phyloP scores from a whole-genome alignment of 2,329 filamentous ascomycete genomes.

The Talaromyces islandicus region DNA sequence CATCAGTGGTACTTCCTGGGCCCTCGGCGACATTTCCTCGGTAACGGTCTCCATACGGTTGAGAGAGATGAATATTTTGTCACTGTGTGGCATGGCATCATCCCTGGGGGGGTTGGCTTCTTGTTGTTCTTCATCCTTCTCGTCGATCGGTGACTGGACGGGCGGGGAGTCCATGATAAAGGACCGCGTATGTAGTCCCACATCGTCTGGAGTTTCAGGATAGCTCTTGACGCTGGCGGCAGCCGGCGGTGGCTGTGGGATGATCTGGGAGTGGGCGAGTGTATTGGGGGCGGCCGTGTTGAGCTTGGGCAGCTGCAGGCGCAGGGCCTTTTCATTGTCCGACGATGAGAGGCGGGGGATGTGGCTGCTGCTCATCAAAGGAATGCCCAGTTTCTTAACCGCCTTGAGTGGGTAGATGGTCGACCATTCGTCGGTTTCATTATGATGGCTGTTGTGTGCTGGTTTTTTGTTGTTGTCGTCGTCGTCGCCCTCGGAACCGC shows the following conservation, averaged over 20 bases:
- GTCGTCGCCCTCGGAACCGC: background rate
- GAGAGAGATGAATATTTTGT: constrained; percentile 7
- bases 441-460: background rate
- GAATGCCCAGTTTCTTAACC: constrained; percentile 12
- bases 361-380: constrained; percentile 10
- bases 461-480: background rate
- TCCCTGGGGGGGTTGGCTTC: background rate
- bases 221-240: constrained; percentile 1
- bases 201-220: constrained; percentile 9
- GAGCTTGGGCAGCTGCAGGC: constrained; percentile 20
- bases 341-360: constrained; percentile 15
- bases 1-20: constrained; percentile 8
- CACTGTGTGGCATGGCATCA: background rate
- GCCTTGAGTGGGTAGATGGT: constrained; percentile 6
- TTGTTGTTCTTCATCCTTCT: background rate
- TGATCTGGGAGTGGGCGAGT: background rate
- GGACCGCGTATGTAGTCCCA: constrained; percentile 1
- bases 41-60: background rate
- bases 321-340: constrained; percentile 18
- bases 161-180: constrained; percentile 5
- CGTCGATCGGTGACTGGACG: constrained; percentile 3
- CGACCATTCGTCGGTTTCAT: constrained; percentile 7
- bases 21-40: background rate
- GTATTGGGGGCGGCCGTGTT: constrained; percentile 11
- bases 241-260: background rate